Percentiles rank a stretch among this genome's conserved stretches.
Evolutionary conservation across 176 grass and related monocot species (phyloP).

Genomic region (Avena eriantha): DNA sequence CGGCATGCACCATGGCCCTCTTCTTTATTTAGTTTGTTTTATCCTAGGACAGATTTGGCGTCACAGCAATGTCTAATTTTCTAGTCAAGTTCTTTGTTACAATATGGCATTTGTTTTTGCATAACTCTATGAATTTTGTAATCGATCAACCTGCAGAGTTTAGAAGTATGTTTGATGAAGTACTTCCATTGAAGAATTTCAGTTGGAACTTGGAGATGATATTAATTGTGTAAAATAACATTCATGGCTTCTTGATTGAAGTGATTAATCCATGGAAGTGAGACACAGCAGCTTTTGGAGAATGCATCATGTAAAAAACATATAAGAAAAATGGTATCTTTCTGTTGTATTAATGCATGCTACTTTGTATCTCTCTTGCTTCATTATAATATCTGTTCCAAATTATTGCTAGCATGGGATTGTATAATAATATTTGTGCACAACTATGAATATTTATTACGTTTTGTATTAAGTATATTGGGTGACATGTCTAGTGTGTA

Average conservation of each 20-base stretch:
- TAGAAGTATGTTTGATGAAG: constrained; percentile 5
- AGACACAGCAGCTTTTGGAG: background rate
- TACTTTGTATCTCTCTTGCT: background rate
- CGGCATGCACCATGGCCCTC: background rate
- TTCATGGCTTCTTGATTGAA: background rate
- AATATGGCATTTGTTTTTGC: background rate
- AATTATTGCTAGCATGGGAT: background rate
- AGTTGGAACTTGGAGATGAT: constrained; percentile 8
- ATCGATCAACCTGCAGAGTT: background rate
- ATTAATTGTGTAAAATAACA: background rate
- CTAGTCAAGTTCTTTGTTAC: background rate
- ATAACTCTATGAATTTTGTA: constrained; percentile 13
- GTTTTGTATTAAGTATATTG: background rate
- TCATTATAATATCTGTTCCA: background rate
- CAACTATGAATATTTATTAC: background rate
- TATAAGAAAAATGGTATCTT: background rate
- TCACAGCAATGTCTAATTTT: background rate
- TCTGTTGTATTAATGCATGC: background rate
- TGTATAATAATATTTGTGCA: background rate
- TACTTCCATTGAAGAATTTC: constrained; percentile 4
- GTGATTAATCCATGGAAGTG: constrained; percentile 22
- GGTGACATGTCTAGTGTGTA: background rate
- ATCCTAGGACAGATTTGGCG: background rate
- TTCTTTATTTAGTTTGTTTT: constrained; percentile 22
- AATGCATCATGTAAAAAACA: background rate